Conservation (phyloP, 2,329 filamentous ascomycete genomes). For the Pseudogymnoascus sp. region DNA sequence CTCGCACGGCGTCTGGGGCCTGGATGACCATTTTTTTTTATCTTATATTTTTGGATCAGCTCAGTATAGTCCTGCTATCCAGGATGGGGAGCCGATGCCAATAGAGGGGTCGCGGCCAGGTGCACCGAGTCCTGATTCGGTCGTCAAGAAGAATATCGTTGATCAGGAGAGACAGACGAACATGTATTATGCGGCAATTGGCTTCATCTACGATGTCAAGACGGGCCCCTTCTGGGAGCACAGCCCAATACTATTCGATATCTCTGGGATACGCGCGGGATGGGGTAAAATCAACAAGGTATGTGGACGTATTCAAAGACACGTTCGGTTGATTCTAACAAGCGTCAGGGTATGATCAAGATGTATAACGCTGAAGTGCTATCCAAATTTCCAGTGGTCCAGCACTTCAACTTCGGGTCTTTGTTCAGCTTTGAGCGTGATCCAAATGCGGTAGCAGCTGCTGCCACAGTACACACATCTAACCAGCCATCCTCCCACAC, state of each 20-base stretch:
- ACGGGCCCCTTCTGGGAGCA: constrained; percentile 96
- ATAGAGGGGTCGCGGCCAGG: constrained; percentile 68
- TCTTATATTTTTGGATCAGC: constrained; percentile 95
- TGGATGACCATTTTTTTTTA: constrained; percentile 94
- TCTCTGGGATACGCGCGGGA: constrained; percentile 82
- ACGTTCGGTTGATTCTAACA: constrained; percentile 1
- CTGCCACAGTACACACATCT: constrained; percentile 47
- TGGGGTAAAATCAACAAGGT: constrained; percentile 98
- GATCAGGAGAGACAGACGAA: constrained; percentile 58
- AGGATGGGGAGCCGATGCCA: constrained; percentile 54
- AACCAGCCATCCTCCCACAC: constrained; percentile 39
- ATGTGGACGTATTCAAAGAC: not conserved
- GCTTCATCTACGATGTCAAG: constrained; percentile 97
- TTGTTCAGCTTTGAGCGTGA: constrained; percentile 71
- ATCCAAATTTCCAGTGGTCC: constrained; percentile 95
- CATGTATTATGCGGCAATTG: constrained; percentile 91
- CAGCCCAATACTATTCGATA: constrained; percentile 87
- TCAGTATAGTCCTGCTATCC: constrained; percentile 72
- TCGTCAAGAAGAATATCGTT: constrained; percentile 57
- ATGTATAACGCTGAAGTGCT: constrained; percentile 98
- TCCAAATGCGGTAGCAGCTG: constrained; percentile 45
- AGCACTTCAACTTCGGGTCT: constrained; percentile 81
- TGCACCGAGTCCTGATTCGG: constrained; percentile 62
- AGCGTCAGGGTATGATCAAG: constrained; percentile 76
- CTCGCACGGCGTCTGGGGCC: constrained; percentile 93